Evolutionary conservation across 129 eudicot genomes (phyloP).

Genomic region (Flaveria sonorensis): DNA sequence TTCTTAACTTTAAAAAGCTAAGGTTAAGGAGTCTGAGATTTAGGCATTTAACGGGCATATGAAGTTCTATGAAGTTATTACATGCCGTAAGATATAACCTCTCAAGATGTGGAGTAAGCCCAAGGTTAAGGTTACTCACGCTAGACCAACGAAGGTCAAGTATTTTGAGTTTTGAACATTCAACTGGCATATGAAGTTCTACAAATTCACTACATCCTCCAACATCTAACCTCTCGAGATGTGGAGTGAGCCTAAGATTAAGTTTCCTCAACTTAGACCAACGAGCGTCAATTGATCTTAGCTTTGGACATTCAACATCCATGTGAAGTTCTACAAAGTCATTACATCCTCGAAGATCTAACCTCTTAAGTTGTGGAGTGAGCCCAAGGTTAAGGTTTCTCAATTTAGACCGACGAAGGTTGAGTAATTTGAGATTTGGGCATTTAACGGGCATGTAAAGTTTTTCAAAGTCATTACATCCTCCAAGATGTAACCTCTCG

Average conservation of each 20-base stretch:
- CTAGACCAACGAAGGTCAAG: neutral
- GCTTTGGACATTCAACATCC: neutral
- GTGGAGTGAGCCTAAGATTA: neutral
- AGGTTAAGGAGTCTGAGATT: conserved; percentile 10
- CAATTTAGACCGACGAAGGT: neutral
- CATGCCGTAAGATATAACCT: neutral
- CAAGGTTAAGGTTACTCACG: conserved; percentile 5
- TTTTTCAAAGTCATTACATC: neutral
- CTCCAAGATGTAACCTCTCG: neutral
- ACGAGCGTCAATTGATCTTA: neutral
- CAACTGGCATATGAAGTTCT: neutral
- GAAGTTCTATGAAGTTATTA: neutral
- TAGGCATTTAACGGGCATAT: conserved; percentile 8
- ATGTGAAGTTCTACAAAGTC: neutral
- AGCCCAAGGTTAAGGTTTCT: neutral
- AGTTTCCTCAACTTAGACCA: conserved; percentile 6
- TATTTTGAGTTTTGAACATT: neutral
- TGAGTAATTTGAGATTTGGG: neutral
- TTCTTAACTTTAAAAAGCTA: neutral
- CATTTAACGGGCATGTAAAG: neutral
- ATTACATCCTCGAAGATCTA: neutral
- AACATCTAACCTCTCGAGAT: neutral
- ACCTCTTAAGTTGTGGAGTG: neutral
- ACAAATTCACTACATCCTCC: neutral
- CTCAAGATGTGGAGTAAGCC: neutral